Evolutionary conservation across 176 grass and related monocot genomes (phyloP), one percentile per base, ranked within the genome.

Genomic region (Rhipidocladum racemiflorum): DNA sequence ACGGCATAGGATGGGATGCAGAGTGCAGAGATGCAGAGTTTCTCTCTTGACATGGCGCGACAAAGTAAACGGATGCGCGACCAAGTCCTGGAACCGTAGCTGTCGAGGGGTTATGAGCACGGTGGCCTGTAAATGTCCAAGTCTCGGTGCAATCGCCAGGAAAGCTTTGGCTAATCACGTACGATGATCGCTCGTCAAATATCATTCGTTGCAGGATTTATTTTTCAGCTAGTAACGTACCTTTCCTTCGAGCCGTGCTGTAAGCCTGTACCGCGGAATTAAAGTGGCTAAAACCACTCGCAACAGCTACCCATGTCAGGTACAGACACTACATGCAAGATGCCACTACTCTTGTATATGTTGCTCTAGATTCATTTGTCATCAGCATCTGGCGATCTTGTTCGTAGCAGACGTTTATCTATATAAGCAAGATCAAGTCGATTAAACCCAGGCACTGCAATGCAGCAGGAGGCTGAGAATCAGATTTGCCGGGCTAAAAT

Each of bases 111-210:
- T 54, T 39, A n/a, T 21, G 54, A 39, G 18, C 13, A 23, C 57
- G 59, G 50, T 70, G 62, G 42, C 70, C 12, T 36, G 76, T 89
- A 85, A 81, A 81, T 81, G 25, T 21, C 70, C 36, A 34, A 34
- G 4, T 46, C 24, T 43, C n/a, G 44, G 5, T 15, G 83, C 27
- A 28, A 54, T 28, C 25, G 14, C 21, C 1, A 0, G 63, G 17
- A 43, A 51, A 70, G 42, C 9, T 76, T 49, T 7, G 27, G n/a
- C 25, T 38, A 0, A 43, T 28, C 21, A 24, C 54, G 43, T 17
- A 3, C 9, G 30, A 32, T 42, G 45, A 63, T 73, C 57, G 1
- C 1, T 12, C n/a, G 78, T 28, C 34, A 30, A 43, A 15, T 0
- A 9, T 14, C 49, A 13, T 15, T 38, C 16, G 17, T 23, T 32